These are phyloP conservation scores for Adansonia grandidieri DNA, from an alignment of 441 rosid species.

Conservation along the genomic window DNA sequence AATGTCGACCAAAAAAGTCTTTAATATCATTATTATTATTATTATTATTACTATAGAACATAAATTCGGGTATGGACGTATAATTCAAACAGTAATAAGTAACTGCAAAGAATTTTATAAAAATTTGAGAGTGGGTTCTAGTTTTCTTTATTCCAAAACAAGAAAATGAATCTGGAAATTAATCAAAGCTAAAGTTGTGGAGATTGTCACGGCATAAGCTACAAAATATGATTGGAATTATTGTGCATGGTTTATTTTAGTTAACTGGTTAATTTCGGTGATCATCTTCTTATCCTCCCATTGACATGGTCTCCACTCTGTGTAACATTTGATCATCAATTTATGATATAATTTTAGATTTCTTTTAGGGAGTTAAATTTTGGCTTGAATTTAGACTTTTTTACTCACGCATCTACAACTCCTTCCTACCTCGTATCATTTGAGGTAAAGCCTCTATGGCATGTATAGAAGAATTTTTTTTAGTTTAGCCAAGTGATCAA, in stretches of 20 bases:
- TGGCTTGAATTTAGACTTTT: no score
- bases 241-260: not conserved
- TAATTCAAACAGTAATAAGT: not conserved
- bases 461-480: no score
- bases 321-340: no score
- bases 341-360: no score
- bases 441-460: no score
- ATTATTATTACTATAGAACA: not conserved
- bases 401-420: no score
- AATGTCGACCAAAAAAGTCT: not conserved
- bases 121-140: not conserved
- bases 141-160: not conserved
- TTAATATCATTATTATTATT: not conserved
- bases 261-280: not conserved
- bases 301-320: no score
- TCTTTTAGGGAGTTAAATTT: no score
- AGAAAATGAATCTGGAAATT: not conserved
- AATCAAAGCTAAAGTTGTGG: not conserved
- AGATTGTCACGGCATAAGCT: not conserved
- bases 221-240: not conserved
- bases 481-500: no score
- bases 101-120: not conserved
- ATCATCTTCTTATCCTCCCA: no score
- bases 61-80: no score
- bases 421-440: no score